phyloP scores from a whole-genome alignment of 345 rosid species.

The Excoecaria cochinchinensis region DNA sequence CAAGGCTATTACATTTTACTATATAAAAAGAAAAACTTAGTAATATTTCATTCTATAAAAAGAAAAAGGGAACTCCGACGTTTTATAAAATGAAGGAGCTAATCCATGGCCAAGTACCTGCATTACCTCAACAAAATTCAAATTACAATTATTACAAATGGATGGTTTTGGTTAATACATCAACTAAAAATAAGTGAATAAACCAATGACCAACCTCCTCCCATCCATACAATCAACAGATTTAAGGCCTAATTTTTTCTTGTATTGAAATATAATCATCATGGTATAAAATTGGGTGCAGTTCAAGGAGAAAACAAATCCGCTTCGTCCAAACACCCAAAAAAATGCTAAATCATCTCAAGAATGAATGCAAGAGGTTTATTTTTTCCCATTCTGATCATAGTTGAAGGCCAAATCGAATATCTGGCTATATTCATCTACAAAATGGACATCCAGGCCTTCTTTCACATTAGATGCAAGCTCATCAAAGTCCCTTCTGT shows the following conservation, averaged over 20 bases:
- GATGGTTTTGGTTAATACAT: constrained; percentile 1
- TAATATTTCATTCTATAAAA: too few species aligned
- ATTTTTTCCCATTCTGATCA: constrained; percentile 28
- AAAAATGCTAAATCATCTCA: not conserved
- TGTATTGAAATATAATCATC: constrained; percentile 3
- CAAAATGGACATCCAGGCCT: constrained; percentile 94
- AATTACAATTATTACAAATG: constrained; percentile 7
- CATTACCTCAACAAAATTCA: not conserved
- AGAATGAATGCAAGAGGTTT: constrained; percentile 1
- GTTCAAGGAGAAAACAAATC: not conserved
- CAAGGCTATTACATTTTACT: too few species aligned
- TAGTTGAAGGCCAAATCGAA: constrained; percentile 56
- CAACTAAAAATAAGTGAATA: not conserved
- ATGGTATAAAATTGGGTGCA: constrained; percentile 19
- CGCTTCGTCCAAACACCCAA: not conserved
- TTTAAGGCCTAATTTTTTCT: constrained; percentile 4
- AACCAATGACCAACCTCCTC: not conserved
- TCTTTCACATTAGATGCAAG: constrained; percentile 81
- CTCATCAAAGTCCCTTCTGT: constrained; percentile 92
- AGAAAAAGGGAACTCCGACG: too few species aligned
- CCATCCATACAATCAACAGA: constrained; percentile 10
- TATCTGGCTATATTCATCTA: constrained; percentile 69
- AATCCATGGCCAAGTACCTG: too few species aligned
- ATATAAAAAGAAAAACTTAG: too few species aligned
- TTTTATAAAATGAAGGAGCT: too few species aligned